These are phyloP conservation scores for Venturia aucupariae DNA, from an alignment of 2,329 filamentous ascomycete species.

Conservation along the genomic window DNA sequence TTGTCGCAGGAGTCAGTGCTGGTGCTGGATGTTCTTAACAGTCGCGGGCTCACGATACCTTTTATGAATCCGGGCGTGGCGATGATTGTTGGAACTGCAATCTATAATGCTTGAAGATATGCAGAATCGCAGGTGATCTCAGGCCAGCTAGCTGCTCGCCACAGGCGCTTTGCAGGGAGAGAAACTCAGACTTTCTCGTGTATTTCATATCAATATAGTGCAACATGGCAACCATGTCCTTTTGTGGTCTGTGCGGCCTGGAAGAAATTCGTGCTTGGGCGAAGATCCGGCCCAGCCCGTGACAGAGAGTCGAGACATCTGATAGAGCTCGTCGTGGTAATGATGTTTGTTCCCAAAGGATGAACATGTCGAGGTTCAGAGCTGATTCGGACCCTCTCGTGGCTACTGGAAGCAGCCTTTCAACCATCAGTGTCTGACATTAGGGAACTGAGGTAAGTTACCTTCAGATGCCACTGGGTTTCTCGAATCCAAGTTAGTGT, in stretches of 20 bases:
- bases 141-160: background rate
- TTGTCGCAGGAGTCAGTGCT: background rate
- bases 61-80: background rate
- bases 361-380: background rate
- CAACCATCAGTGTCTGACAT: background rate
- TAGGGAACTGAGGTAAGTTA: background rate
- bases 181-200: background rate
- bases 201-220: background rate
- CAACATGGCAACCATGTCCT: background rate
- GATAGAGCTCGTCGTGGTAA: background rate
- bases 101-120: background rate
- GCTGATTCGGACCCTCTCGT: background rate
- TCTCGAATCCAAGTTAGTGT: background rate
- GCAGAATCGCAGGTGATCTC: background rate
- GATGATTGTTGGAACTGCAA: background rate
- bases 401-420: background rate
- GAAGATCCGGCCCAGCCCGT: background rate
- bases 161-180: background rate
- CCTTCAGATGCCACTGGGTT: background rate
- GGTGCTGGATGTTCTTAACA: background rate
- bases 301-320: background rate
- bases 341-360: background rate
- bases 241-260: background rate
- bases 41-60: background rate
- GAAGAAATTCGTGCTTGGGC: background rate